phyloP scores from a whole-genome alignment of 108 stramenopile genomes.

The Poteriospumella lacustris region DNA sequence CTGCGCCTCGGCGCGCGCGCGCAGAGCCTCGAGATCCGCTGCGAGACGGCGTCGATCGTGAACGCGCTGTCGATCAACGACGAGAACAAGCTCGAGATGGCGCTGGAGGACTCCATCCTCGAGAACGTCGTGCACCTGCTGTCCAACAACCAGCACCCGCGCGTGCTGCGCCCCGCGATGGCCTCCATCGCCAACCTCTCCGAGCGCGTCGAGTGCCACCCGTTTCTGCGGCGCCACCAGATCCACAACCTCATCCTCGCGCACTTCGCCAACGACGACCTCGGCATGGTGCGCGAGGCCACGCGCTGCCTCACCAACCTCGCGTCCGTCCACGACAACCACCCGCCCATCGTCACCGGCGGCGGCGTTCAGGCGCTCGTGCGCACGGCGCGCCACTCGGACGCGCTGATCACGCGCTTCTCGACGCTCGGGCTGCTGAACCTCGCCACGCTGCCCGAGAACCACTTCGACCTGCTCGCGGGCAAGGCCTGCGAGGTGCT shows the following conservation, averaged over 20 bases:
- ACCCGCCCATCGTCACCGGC: slow-evolving; percentile 48
- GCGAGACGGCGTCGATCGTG: slow-evolving; percentile 58
- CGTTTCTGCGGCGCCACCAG: slow-evolving; percentile 10
- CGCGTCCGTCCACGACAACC: slow-evolving; percentile 53
- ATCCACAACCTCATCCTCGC: neutral
- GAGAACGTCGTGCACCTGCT: slow-evolving; percentile 44
- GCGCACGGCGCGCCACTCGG: slow-evolving; percentile 32
- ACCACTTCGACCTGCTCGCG: slow-evolving; percentile 40
- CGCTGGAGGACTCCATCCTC: slow-evolving; percentile 26
- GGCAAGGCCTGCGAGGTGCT: slow-evolving; percentile 31
- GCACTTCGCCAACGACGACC: slow-evolving; percentile 22
- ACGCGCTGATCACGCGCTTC: slow-evolving; percentile 55
- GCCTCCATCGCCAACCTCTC: slow-evolving; percentile 65
- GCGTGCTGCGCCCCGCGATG: slow-evolving; percentile 43
- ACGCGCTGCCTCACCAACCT: slow-evolving; percentile 59
- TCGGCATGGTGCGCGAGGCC: slow-evolving; percentile 47
- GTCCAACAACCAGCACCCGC: slow-evolving; percentile 37
- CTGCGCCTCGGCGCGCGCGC: slow-evolving; percentile 47
- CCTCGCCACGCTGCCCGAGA: slow-evolving; percentile 44
- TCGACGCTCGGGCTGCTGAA: slow-evolving; percentile 59
- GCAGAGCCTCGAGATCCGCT: slow-evolving; percentile 52
- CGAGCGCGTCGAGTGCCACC: slow-evolving; percentile 43
- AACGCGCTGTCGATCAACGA: slow-evolving; percentile 67
- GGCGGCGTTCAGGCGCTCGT: slow-evolving; percentile 41
- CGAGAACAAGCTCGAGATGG: slow-evolving; percentile 69